phyloP scores from a whole-genome alignment of 1,139 yeast genomes.

The Yamadazyma dushanensis region DNA sequence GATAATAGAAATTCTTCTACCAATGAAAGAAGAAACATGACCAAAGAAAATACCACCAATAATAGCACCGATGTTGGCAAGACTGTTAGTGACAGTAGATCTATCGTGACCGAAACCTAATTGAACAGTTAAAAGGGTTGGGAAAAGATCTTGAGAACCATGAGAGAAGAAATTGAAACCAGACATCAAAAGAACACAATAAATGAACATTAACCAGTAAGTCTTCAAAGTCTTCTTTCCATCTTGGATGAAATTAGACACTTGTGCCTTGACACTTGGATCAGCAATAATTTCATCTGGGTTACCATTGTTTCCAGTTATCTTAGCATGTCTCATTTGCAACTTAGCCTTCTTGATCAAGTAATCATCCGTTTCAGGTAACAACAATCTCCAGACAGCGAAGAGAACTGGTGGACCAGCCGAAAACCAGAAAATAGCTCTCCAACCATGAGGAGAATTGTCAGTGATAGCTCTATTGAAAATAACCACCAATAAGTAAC shows the following conservation, averaged over 20 bases:
- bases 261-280: conserved; percentile 9
- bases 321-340: conserved; percentile 11
- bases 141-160: conserved; percentile 42
- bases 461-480: conserved; percentile 39
- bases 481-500: conserved; percentile 43
- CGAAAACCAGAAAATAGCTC: conserved; percentile 43
- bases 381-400: conserved; percentile 34
- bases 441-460: conserved; percentile 27
- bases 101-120: conserved; percentile 27
- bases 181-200: conserved; percentile 40
- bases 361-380: conserved; percentile 42
- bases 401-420: conserved; percentile 44
- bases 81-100: conserved; percentile 37
- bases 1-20: conserved; percentile 39
- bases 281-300: conserved; percentile 8
- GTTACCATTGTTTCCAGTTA: conserved; percentile 6
- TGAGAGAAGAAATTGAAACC: conserved; percentile 44
- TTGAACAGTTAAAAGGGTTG: conserved; percentile 35
- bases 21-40: conserved; percentile 35
- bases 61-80: conserved; percentile 41
- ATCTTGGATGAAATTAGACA: conserved; percentile 17
- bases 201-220: conserved; percentile 41
- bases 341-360: conserved; percentile 25
- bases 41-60: conserved; percentile 37
- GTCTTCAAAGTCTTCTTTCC: conserved; percentile 30